Evolutionary conservation across 2,329 filamentous ascomycete species (phyloP), one percentile per base, ranked within the genome.

Genomic region (Fusarium clavum): DNA sequence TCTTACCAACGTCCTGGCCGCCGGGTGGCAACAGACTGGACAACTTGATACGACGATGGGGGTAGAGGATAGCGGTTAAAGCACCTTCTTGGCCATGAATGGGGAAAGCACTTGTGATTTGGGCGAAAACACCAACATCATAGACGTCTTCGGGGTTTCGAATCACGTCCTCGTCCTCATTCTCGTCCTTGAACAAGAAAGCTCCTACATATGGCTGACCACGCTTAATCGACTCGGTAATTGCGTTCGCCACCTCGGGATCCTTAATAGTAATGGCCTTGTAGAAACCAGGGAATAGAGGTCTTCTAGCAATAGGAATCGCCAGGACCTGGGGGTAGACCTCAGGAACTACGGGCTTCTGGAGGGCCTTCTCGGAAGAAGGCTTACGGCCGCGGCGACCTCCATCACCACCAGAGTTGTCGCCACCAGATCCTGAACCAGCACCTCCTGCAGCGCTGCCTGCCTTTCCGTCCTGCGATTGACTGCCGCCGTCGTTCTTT

Each of bases 191-290:
- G 84, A 98, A 94, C 76, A 99, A 81, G 82, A 99, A 99, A 5
- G 94, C 95, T 68, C 96, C 96, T 43, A 99, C 94, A 76, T 99
- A 99, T 25, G 95, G 97, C 80, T 99, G 97, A 1, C 96, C 96
- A 55, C 95, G 88, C 85, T 97, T 97, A 79, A 98, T 93, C 87
- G 97, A 96, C 78, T 99, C 97, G 62, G 94, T 92, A 72, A 99
- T 97, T 24, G 96, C 96, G 41, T 91, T 90, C 16, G 94, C 92
- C 38, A 99, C 96, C 74, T 96, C 92, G 20, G 92, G 93, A 77
- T 99, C 94, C 78, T 93, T 91, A 73, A 99, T 97, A 6, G 95
- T 99, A 73, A 99, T 96, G 12, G 96, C 95, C 82, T 99, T 99
- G 84, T 99, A 99, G 81, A 98, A 99, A 2, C 96, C 96, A 2